These are phyloP conservation scores for Brachypodium distachyon DNA, from an alignment of 202 grass and related monocot genomes.

Conservation along the genomic window DNA sequence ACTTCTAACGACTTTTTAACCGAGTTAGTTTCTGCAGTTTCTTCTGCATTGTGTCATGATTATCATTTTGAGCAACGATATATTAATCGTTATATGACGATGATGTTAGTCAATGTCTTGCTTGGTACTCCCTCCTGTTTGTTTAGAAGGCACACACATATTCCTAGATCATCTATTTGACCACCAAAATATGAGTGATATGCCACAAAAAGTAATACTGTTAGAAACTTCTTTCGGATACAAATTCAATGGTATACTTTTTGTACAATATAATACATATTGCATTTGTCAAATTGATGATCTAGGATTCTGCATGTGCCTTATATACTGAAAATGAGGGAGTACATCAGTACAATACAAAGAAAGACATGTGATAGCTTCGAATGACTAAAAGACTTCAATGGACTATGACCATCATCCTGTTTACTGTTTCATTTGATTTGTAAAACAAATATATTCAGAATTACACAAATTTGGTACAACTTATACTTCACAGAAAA, in stretches of 20 bases:
- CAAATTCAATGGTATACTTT: too few relatives aligned
- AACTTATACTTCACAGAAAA: background rate
- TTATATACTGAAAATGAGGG: too few relatives aligned
- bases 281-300: too few relatives aligned
- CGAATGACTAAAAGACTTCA: background rate
- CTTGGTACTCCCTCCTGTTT: too few relatives aligned
- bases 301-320: too few relatives aligned
- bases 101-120: background rate
- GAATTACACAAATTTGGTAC: background rate
- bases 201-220: too few relatives aligned
- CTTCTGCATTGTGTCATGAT: background rate
- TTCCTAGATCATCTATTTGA: too few relatives aligned
- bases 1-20: background rate
- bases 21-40: background rate
- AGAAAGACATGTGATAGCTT: background rate
- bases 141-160: too few relatives aligned
- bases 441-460: background rate
- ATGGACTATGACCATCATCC: background rate
- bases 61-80: too few relatives aligned
- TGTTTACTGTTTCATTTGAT: background rate
- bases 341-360: conserved; percentile 20
- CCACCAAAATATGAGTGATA: too few relatives aligned
- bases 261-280: too few relatives aligned
- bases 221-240: too few relatives aligned
- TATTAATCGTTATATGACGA: background rate